Evolutionary conservation across 306 rosid species (phyloP), one percentile per base, ranked within the genome.

Genomic region (Ceratonia siliqua): DNA sequence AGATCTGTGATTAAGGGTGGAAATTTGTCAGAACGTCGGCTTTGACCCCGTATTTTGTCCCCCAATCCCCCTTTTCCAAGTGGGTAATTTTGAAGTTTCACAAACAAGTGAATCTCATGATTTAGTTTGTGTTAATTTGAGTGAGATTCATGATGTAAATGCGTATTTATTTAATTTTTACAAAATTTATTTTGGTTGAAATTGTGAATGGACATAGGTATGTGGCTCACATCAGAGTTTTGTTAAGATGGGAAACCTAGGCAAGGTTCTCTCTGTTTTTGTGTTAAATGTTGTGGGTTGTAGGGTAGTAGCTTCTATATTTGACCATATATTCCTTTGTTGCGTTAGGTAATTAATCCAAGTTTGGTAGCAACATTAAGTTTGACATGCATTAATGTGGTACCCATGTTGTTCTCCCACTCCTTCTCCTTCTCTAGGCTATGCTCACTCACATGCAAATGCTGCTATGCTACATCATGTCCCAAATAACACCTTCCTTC

Each of bases 301-400:
- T 49, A 45, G 71, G 78, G 46, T 25, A 58, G 39, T 48, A 61
- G 56, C 67, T 62, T 59, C 77, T 39, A 70, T 55, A 14, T 52
- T 71, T 62, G 82, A 53, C 82, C 58, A 9, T 28, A 21, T 56
- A 52, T 75, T 48, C 27, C 24, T 20, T 76, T 36, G 48, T 75
- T 39, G 56, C 43, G 33, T 65, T 53, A 75, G 46, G 61, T n/a
- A n/a, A n/a, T n/a, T 52, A 74, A 62, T 32, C 42, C 48, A 58
- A 11, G 32, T 25, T 28, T 28, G 32, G 2, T 46, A 27, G 41
- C 24, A 32, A 49, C 54, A 22, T 28, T 68, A 41, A 64, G 48
- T 32, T 68, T 68, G 73, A 62, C 36, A 8, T 48, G 36, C 45
- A 55, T 9, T 55, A 18, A 57, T 13, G 35, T n/a, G 54, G 8